Base-by-base conservation (phyloP, 768 basidiomycete genomes). In the Rhodotorula graminis region DNA sequence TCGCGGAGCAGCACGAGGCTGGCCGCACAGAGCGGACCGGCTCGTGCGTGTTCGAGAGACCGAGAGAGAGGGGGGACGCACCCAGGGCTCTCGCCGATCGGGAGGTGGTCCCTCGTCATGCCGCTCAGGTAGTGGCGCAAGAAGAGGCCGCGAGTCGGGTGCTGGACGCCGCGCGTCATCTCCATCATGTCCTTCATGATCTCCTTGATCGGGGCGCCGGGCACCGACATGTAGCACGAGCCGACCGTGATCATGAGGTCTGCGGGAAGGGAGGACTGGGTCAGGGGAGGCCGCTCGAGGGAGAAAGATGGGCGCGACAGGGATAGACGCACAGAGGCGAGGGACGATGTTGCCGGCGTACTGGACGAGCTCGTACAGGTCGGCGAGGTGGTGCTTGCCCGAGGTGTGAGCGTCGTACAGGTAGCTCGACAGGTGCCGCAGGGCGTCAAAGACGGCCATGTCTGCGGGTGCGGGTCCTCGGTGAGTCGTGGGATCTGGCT, bases 121-220 rank as follows among this genome's bases (percentile, higher is more conserved):
- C 96, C 95, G 71, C 91, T 93, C 47, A 98, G 87, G 81, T 98
- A 98, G 80, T 99, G 95, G 40, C 95, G 86, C 49, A 99, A 84
- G 82, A 99, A 99, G 47, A 99, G 83, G 27, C 96, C 96, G 59
- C 96, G 86, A 62, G 93, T 92, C n/a, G 96, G 95, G 80, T 98
- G 93, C 74, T 98, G 85, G 10, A 99, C 93, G 72, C 96, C 96
- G 29, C 93, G 85, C 49, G 93, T 93, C 96, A 98, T 98, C 82
- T 99, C 96, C 90, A 99, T 90, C 95, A 98, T 97, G 82, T 99
- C 96, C 85, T 96, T 98, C 95, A 98, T 99, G 73, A 99, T 93
- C 83, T 99, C 95, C 84, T 93, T 96, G 67, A 98, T 89, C 9
- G 95, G 95, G 18, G 95, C 94, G 70, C 96, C 95, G 5, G 93